Evolutionary conservation across 1,284 basidiomycete genomes (phyloP).

Genomic region (Leccinum ponderosum): DNA sequence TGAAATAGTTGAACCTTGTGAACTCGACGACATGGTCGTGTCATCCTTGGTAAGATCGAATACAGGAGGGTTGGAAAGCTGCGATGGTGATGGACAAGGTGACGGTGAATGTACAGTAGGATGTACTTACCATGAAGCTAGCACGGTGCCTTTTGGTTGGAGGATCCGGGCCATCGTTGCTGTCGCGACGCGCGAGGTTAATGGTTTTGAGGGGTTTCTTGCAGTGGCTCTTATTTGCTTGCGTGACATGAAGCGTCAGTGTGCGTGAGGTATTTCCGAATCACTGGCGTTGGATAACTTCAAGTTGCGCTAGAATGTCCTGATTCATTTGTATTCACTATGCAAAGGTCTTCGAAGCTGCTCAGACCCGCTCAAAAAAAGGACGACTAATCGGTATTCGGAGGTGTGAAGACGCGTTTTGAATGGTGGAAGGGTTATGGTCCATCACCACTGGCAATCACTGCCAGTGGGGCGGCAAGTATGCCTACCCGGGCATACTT

Average conservation of each 20-base stretch:
- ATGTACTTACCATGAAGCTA: slow-evolving; percentile 11
- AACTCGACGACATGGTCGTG: slow-evolving; percentile 1
- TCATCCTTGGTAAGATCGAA: slow-evolving; percentile 35
- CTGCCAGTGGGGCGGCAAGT: too few relatives aligned
- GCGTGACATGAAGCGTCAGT: slow-evolving; percentile 1
- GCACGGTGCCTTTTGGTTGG: slow-evolving; percentile 40
- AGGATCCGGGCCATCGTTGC: slow-evolving; percentile 19
- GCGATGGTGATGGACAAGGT: background rate
- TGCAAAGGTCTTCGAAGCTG: too few relatives aligned
- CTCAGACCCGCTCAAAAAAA: too few relatives aligned
- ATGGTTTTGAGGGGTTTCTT: slow-evolving; percentile 38
- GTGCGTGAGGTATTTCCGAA: too few relatives aligned
- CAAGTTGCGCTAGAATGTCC: too few relatives aligned
- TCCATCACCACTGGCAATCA: too few relatives aligned
- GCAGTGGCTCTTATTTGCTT: slow-evolving; percentile 17
- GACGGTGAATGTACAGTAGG: background rate
- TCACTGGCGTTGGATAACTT: too few relatives aligned
- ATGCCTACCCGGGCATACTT: too few relatives aligned
- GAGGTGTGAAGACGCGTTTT: too few relatives aligned
- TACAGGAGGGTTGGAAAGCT: slow-evolving; percentile 39
- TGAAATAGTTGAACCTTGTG: slow-evolving; percentile 8
- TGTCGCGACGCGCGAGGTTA: slow-evolving; percentile 32
- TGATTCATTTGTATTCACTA: too few relatives aligned
- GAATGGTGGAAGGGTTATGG: too few relatives aligned
- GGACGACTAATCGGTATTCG: too few relatives aligned